A percentile compares a stretch with the other conserved stretches of the same genome.
phyloP scores from a whole-genome alignment of 2,329 filamentous ascomycete species.

The Neobulgaria alba region DNA sequence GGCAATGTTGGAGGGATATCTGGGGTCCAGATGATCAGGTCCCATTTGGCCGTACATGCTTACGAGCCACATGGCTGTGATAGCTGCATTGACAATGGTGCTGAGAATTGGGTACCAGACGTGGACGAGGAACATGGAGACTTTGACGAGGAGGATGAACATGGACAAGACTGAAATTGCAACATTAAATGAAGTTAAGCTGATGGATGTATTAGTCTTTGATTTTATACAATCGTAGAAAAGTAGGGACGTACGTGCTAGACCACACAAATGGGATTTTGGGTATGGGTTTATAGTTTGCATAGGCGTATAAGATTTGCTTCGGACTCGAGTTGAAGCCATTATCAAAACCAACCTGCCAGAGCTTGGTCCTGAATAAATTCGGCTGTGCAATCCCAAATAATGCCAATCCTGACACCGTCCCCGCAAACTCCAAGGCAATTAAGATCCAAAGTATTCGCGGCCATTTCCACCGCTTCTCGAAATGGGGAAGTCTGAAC shows the following conservation, averaged over 20 bases:
- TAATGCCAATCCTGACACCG: constrained; percentile 58
- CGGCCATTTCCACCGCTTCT: constrained; percentile 38
- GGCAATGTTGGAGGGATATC: constrained; percentile 51
- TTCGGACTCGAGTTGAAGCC: constrained; percentile 67
- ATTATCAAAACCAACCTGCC: constrained; percentile 62
- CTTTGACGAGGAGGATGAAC: constrained; percentile 67
- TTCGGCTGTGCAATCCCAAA: constrained; percentile 68
- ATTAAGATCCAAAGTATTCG: constrained; percentile 45
- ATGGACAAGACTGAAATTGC: constrained; percentile 67
- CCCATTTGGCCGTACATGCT: constrained; percentile 64
- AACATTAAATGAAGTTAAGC: constrained; percentile 67
- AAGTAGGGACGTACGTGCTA: constrained; percentile 46
- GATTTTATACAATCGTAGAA: neutral
- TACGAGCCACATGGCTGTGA: constrained; percentile 55
- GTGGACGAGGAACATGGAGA: constrained; percentile 61
- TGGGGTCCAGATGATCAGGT: constrained; percentile 60
- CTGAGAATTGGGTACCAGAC: constrained; percentile 60
- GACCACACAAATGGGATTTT: constrained; percentile 65
- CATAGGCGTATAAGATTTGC: constrained; percentile 62
- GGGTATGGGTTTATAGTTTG: constrained; percentile 57
- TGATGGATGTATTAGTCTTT: constrained; percentile 30
- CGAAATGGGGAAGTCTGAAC: constrained; percentile 1
- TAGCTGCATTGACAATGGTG: constrained; percentile 45
- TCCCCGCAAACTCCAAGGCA: constrained; percentile 54
- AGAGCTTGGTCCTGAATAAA: constrained; percentile 62